Evolutionary conservation across 495 filamentous ascomycete genomes (phyloP).

Genomic region (Cercophora newfieldiana): DNA sequence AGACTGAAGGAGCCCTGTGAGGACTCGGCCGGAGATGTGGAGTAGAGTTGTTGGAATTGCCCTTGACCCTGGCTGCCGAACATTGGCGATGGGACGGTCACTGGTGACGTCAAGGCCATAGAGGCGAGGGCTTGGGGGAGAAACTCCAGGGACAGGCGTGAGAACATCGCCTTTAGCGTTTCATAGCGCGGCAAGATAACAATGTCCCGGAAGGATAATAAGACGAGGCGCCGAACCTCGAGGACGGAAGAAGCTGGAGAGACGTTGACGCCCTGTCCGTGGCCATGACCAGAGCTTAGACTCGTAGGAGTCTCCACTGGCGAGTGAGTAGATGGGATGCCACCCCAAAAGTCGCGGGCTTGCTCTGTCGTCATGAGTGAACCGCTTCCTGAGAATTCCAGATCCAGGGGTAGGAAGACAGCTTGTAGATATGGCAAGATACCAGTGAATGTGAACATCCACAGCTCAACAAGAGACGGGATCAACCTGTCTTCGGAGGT

Average conservation of each 20-base stretch:
- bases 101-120: constrained; percentile 45
- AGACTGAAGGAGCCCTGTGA: constrained; percentile 38
- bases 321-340: constrained; percentile 40
- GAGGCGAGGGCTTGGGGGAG: constrained; percentile 61
- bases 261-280: constrained; percentile 33
- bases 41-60: constrained; percentile 24
- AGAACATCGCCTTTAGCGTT: constrained; percentile 84
- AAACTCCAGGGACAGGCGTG: constrained; percentile 81
- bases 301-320: constrained; percentile 1
- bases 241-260: constrained; percentile 52
- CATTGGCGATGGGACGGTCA: constrained; percentile 40
- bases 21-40: constrained; percentile 34
- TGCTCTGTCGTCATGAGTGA: constrained; percentile 72
- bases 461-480: constrained; percentile 85
- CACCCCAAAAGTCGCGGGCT: constrained; percentile 85
- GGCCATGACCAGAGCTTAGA: constrained; percentile 1
- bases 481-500: constrained; percentile 82
- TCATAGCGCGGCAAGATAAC: constrained; percentile 86
- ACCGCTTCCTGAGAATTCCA: constrained; percentile 87
- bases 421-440: constrained; percentile 95
- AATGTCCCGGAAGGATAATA: constrained; percentile 86
- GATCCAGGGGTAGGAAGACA: constrained; percentile 89
- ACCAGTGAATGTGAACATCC: constrained; percentile 85
- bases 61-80: constrained; percentile 22
- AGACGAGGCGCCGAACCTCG: constrained; percentile 83